These are phyloP conservation scores for Cystofilobasidium ferigula DNA, from an alignment of 768 basidiomycete genomes.

Conservation along the genomic window DNA sequence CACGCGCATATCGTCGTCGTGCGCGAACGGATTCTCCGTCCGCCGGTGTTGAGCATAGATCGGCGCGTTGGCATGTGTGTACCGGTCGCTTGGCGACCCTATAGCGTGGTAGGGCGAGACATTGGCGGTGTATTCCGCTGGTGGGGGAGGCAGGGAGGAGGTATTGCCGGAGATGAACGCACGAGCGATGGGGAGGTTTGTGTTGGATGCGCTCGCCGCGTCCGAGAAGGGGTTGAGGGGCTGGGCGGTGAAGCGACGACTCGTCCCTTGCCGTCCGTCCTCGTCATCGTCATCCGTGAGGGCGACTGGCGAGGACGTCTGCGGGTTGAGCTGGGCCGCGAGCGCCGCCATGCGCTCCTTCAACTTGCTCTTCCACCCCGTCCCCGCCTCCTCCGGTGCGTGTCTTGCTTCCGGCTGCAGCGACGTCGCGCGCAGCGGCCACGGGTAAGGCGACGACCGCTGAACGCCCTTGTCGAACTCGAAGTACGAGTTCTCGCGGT, in stretches of 20 bases:
- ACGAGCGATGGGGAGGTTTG: background rate
- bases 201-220: too few species aligned
- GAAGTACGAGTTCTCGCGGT: background rate
- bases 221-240: background rate
- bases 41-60: background rate
- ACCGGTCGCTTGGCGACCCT: background rate
- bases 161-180: background rate
- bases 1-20: background rate
- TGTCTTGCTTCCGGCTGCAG: background rate
- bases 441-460: background rate
- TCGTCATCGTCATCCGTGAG: background rate
- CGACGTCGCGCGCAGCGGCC: background rate
- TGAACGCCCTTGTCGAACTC: background rate
- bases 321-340: background rate
- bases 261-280: background rate
- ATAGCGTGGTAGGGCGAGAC: background rate
- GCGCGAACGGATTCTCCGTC: background rate
- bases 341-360: background rate
- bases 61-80: background rate
- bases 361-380: background rate
- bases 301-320: background rate
- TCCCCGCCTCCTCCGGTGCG: background rate
- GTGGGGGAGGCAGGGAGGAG: background rate
- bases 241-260: too few species aligned
- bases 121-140: background rate